Conservation (phyloP, 2,329 filamentous ascomycete genomes). For the Cladosporium sp. region DNA sequence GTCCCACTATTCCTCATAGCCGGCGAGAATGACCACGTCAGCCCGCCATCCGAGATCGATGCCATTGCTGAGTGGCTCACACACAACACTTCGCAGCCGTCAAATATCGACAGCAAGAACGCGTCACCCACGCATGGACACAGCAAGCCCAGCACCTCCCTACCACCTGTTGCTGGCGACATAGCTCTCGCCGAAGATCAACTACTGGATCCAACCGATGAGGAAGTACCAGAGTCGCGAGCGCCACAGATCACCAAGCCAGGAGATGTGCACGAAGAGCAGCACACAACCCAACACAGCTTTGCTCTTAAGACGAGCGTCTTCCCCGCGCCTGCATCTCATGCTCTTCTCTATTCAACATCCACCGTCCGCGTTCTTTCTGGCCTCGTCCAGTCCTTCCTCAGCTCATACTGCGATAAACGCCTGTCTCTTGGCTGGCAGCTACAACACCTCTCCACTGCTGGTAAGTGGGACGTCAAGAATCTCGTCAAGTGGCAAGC, state of each 20-base stretch:
- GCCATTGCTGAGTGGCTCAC: constrained; percentile 55
- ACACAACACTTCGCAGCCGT: constrained; percentile 11
- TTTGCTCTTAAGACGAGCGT: constrained; percentile 62
- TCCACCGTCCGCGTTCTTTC: constrained; percentile 70
- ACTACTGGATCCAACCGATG: background rate
- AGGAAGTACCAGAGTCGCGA: background rate
- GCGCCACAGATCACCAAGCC: constrained; percentile 5
- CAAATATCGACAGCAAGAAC: background rate
- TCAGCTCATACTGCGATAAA: constrained; percentile 68
- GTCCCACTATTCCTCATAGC: constrained; percentile 75
- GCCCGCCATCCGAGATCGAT: constrained; percentile 64
- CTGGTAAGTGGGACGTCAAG: constrained; percentile 97
- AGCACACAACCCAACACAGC: constrained; percentile 21
- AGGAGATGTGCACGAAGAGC: constrained; percentile 8
- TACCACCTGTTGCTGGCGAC: constrained; percentile 15
- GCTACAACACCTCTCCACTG: constrained; percentile 77
- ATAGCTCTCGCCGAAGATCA: constrained; percentile 13
- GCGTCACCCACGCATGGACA: background rate
- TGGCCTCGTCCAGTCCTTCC: constrained; percentile 77
- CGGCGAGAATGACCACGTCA: constrained; percentile 72
- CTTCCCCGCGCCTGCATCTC: constrained; percentile 69
- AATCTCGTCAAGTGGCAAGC: constrained; percentile 89
- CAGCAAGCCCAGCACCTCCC: background rate
- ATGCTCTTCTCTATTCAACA: constrained; percentile 79
- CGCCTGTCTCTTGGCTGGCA: constrained; percentile 86